These are phyloP conservation scores for Citrullus colocynthis DNA, from an alignment of 306 rosid genomes.

Conservation along the genomic window DNA sequence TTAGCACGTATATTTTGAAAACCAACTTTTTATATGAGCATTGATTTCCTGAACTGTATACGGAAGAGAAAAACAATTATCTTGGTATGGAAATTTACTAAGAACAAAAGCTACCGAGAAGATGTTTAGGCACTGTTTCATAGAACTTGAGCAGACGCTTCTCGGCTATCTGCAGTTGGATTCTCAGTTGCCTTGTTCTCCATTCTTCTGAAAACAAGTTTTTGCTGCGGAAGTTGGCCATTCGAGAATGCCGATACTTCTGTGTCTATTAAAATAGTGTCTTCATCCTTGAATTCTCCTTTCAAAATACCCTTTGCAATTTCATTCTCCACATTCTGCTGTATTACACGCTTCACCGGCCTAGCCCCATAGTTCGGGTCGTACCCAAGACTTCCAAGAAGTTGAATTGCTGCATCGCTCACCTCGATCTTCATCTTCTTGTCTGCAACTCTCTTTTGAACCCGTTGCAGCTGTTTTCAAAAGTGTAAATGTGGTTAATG, in stretches of 20 bases:
- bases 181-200: slow-evolving; percentile 24
- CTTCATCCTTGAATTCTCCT: slow-evolving; percentile 92
- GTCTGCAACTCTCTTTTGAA: slow-evolving; percentile 73
- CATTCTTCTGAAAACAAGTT: slow-evolving; percentile 45
- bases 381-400: slow-evolving; percentile 83
- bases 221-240: slow-evolving; percentile 83
- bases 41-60: too few relatives aligned
- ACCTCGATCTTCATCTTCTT: slow-evolving; percentile 70
- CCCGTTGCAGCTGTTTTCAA: slow-evolving; percentile 58
- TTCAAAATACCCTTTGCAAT: slow-evolving; percentile 85
- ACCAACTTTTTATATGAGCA: too few relatives aligned
- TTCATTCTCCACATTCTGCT: slow-evolving; percentile 79
- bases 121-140: neutral
- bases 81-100: neutral
- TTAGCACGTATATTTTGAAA: too few relatives aligned
- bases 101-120: neutral
- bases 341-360: slow-evolving; percentile 96
- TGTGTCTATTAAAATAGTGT: slow-evolving; percentile 53
- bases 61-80: neutral
- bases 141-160: slow-evolving; percentile 33
- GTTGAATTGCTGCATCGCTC: slow-evolving; percentile 70
- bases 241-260: slow-evolving; percentile 66
- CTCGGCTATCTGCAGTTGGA: slow-evolving; percentile 18
- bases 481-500: too few relatives aligned
- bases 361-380: slow-evolving; percentile 96